A percentile compares a stretch with the other conserved stretches of the same genome.
Evolutionary conservation across 768 basidiomycete genomes (phyloP).

Genomic region (Suillus sp.): DNA sequence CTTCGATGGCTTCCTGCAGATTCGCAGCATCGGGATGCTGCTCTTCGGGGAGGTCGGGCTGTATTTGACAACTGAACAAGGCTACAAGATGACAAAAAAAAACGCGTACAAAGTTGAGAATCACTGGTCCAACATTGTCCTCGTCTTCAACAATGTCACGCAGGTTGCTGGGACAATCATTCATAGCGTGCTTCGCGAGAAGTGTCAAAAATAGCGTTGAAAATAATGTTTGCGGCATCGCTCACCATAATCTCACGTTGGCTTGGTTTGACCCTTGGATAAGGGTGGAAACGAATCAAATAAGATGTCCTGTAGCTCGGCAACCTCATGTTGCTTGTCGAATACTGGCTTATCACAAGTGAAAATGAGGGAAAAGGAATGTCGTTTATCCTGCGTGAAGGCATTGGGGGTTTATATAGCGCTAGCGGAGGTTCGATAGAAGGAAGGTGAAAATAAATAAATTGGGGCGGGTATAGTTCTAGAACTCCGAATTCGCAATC

Average conservation of each 20-base stretch:
- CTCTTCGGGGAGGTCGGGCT: not conserved
- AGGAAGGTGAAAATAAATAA: constrained; percentile 6
- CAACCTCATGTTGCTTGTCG: constrained; percentile 7
- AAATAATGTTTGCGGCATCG: not conserved
- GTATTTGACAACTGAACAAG: not conserved
- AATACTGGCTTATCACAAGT: not conserved
- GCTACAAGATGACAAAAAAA: not conserved
- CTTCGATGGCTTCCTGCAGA: not conserved
- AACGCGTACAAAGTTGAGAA: not conserved
- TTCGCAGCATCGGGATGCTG: not conserved
- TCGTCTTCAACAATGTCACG: not conserved
- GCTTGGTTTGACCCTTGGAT: constrained; percentile 13
- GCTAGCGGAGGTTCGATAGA: not conserved
- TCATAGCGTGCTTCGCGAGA: not conserved
- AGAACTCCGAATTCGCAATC: constrained; percentile 11
- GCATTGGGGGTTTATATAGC: constrained; percentile 9
- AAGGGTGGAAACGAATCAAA: constrained; percentile 17
- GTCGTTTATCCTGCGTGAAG: not conserved
- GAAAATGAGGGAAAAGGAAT: constrained; percentile 4
- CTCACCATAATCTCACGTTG: constrained; percentile 13
- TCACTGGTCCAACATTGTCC: not conserved
- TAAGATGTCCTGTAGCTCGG: constrained; percentile 17
- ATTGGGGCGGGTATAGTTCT: not conserved
- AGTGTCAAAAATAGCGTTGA: constrained; percentile 1
- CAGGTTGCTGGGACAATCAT: not conserved